Evolutionary conservation across 192 early-diverging fungal genomes (phyloP).

Genomic region (Gaertneriomyces sp.): DNA sequence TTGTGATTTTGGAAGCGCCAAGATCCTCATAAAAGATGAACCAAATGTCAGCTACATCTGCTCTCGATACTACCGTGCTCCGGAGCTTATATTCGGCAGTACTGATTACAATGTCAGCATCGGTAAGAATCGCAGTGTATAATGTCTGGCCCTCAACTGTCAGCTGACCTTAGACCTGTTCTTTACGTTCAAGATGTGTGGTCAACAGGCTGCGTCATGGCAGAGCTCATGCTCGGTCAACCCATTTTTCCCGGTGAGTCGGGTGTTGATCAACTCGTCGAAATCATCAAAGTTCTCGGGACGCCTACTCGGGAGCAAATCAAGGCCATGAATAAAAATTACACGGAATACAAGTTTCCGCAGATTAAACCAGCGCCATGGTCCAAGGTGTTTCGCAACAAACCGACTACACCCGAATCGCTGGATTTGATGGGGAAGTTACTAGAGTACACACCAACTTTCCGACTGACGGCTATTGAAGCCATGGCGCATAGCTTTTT

Average conservation of each 20-base stretch:
- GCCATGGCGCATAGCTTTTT: conserved; percentile 95
- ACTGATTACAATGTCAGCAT: conserved; percentile 83
- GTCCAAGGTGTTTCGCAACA: conserved; percentile 80
- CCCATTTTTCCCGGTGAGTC: conserved; percentile 94
- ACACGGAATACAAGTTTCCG: conserved; percentile 98
- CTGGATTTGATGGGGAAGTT: conserved; percentile 81
- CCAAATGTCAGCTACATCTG: conserved; percentile 99
- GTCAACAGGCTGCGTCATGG: conserved; percentile 97
- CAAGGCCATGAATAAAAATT: conserved; percentile 95
- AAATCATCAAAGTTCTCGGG: conserved; percentile 98
- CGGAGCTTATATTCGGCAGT: conserved; percentile 91
- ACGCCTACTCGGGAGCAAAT: conserved; percentile 96
- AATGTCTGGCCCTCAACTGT: not conserved
- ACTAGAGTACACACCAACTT: conserved; percentile 86
- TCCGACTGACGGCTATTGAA: conserved; percentile 80
- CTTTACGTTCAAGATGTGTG: conserved; percentile 83
- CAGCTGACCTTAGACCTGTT: no score
- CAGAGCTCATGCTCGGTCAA: conserved; percentile 88
- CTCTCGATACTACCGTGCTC: conserved; percentile 93
- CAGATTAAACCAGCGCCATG: conserved; percentile 94
- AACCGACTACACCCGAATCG: conserved; percentile 75
- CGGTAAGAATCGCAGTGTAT: conserved; percentile 29
- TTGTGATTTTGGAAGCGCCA: conserved; percentile 98
- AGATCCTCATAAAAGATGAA: conserved; percentile 89
- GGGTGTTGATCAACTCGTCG: conserved; percentile 96